phyloP scores from a whole-genome alignment of 2,329 filamentous ascomycete species.

The Mollisiaceae sp. region DNA sequence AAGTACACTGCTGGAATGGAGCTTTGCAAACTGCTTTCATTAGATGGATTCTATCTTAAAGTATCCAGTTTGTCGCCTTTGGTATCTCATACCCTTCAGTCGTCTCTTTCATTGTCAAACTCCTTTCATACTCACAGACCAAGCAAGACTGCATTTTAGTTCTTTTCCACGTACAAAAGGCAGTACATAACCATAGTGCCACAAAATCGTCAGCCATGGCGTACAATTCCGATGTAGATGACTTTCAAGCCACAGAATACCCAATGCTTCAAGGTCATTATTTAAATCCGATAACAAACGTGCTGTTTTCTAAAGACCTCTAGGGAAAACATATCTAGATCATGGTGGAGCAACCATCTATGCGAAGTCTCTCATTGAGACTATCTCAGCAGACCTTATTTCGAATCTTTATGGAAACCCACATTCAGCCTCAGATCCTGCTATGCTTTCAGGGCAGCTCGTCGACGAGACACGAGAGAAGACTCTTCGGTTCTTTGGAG shows the following conservation, averaged over 20 bases:
- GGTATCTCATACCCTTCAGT: not conserved
- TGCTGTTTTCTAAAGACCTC: not conserved
- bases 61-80: not conserved
- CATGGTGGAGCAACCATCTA: conserved; percentile 86
- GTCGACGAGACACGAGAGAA: conserved; percentile 76
- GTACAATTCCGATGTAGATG: conserved; percentile 66
- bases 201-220: conserved; percentile 10
- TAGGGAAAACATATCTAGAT: conserved; percentile 80
- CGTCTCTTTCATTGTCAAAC: not conserved
- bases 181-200: not conserved
- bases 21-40: not conserved
- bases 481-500: conserved; percentile 76
- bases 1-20: not conserved
- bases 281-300: conserved; percentile 1
- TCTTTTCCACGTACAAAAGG: not conserved
- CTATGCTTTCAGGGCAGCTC: conserved; percentile 72
- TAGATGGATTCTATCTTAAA: not conserved
- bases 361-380: conserved; percentile 76
- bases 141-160: not conserved
- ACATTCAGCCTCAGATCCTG: conserved; percentile 81
- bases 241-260: conserved; percentile 62
- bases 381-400: conserved; percentile 76
- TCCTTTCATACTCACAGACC: not conserved
- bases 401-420: conserved; percentile 83
- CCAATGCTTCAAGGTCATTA: conserved; percentile 67